A percentile compares a stretch with the other conserved stretches of the same genome.
Evolutionary conservation across 192 early-diverging fungal genomes (phyloP).

Genomic region (Mycoemilia scoparia): DNA sequence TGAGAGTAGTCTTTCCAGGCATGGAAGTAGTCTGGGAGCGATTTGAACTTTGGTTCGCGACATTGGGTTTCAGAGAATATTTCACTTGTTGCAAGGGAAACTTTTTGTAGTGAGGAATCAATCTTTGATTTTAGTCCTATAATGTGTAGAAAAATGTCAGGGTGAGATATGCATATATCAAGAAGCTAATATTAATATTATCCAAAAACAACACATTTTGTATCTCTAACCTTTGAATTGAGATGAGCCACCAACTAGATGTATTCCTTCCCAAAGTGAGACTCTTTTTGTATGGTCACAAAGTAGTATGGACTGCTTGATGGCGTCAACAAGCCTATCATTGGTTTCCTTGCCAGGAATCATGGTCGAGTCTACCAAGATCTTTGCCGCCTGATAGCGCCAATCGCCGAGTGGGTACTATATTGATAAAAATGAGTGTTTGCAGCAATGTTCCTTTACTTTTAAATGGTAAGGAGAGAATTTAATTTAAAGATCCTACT

Average conservation of each 20-base stretch:
- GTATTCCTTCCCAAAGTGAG: constrained; percentile 68
- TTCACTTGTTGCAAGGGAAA: constrained; percentile 55
- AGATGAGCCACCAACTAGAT: constrained; percentile 67
- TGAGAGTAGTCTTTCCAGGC: constrained; percentile 48
- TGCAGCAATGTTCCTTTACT: background rate
- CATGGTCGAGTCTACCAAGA: constrained; percentile 47
- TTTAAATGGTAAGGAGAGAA: constrained; percentile 1
- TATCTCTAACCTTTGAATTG: constrained; percentile 23
- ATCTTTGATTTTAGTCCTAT: constrained; percentile 32
- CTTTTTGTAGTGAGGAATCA: constrained; percentile 45
- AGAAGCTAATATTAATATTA: background rate
- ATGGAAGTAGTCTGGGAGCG: constrained; percentile 77
- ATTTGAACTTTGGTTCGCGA: constrained; percentile 59
- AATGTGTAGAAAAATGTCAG: constrained; percentile 1
- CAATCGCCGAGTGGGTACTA: too few species aligned
- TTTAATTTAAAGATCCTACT: constrained; percentile 10
- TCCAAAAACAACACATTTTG: constrained; percentile 1
- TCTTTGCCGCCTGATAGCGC: constrained; percentile 27
- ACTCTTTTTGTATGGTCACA: constrained; percentile 60
- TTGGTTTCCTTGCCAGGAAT: constrained; percentile 17
- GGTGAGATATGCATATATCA: background rate
- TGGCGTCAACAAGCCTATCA: constrained; percentile 36
- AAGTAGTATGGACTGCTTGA: constrained; percentile 39
- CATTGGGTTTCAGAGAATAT: constrained; percentile 71
- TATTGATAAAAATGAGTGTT: background rate